These are phyloP conservation scores for Phaseolus coccineus DNA, from an alignment of 331 rosid species.

Conservation along the genomic window DNA sequence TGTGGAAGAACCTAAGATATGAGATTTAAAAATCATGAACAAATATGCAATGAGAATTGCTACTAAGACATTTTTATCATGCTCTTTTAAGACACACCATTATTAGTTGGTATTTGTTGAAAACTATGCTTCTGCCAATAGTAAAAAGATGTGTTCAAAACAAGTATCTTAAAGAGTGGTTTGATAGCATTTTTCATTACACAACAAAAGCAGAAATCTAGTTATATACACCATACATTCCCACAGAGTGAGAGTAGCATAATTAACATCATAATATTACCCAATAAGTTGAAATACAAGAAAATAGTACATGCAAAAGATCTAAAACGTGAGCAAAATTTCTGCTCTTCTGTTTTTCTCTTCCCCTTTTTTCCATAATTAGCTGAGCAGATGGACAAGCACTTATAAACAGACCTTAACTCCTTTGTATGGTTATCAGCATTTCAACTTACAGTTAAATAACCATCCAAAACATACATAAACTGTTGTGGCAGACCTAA, in stretches of 20 bases:
- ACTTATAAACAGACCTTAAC: slow-evolving; percentile 27
- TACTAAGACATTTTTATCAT: too few species aligned
- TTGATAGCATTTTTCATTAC: neutral
- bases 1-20: neutral
- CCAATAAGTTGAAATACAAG: slow-evolving; percentile 47
- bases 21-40: neutral
- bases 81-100: too few species aligned
- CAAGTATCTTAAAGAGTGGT: too few species aligned
- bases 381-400: slow-evolving; percentile 39
- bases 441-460: slow-evolving; percentile 49
- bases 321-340: slow-evolving; percentile 42
- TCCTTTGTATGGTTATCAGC: slow-evolving; percentile 40
- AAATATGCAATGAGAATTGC: neutral
- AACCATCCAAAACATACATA: slow-evolving; percentile 33
- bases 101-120: neutral
- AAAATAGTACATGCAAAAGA: slow-evolving; percentile 47
- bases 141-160: too few species aligned
- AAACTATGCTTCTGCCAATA: too few species aligned
- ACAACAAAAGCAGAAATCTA: slow-evolving; percentile 37
- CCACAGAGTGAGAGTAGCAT: slow-evolving; percentile 46
- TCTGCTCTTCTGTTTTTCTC: neutral
- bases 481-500: slow-evolving; percentile 23
- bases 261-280: slow-evolving; percentile 40
- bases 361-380: slow-evolving; percentile 9
- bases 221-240: slow-evolving; percentile 43